Conservation (phyloP, 176 grass and related monocot genomes). For the Alloteropsis semialata region DNA sequence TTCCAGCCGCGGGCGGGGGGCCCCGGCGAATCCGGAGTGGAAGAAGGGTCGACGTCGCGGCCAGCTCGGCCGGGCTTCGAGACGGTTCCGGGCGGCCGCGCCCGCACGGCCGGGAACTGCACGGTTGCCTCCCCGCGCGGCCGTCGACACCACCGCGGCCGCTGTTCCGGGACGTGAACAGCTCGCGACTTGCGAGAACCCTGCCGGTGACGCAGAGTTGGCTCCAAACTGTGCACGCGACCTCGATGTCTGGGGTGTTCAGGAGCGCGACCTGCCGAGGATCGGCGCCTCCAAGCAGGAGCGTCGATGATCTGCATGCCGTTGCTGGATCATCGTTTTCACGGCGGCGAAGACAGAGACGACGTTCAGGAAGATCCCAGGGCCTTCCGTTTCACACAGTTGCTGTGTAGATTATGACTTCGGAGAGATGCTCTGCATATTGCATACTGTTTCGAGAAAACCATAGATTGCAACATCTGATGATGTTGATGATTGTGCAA, state of each 20-base stretch:
- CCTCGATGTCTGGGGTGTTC: not conserved
- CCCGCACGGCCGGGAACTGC: not conserved
- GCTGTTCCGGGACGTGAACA: not conserved
- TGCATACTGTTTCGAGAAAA: constrained; percentile 11
- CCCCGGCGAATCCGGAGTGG: not conserved
- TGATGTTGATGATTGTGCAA: not conserved
- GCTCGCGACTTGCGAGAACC: not conserved
- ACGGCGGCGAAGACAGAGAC: not conserved
- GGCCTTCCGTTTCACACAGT: not conserved
- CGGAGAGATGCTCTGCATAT: not conserved
- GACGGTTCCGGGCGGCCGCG: constrained; percentile 9
- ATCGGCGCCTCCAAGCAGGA: not conserved
- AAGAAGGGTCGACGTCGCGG: constrained; percentile 5
- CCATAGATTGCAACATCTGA: constrained; percentile 18
- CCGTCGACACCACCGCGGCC: constrained; percentile 9
- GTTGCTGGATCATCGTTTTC: not conserved
- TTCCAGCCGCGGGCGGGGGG: not conserved
- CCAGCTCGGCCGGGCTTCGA: constrained; percentile 24
- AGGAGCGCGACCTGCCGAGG: not conserved
- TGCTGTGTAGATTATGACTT: not conserved
- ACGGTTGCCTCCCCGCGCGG: constrained; percentile 26
- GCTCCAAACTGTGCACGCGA: not conserved
- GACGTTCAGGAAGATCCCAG: constrained; percentile 16
- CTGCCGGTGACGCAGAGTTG: not conserved
- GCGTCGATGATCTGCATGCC: not conserved